These are phyloP conservation scores for Xanthoconium stramineum DNA, from an alignment of 768 basidiomycete genomes.

Conservation along the genomic window DNA sequence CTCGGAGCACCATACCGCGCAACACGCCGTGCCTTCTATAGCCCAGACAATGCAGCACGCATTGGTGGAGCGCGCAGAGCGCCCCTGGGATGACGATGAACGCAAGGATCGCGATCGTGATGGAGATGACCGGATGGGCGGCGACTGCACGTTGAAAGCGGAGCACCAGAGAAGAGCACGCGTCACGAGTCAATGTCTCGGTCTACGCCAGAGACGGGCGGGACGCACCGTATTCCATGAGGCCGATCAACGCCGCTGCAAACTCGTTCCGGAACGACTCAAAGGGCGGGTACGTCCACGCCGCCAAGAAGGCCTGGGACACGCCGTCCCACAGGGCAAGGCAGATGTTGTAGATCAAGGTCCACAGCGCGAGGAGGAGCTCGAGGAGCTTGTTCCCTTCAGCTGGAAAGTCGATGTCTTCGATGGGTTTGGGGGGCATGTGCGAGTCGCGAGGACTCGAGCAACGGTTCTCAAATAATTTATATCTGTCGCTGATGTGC, in stretches of 20 bases:
- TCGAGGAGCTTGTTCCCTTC: conserved; percentile 11
- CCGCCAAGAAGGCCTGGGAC: not conserved
- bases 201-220: not conserved
- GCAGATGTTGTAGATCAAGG: conserved; percentile 3
- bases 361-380: conserved; percentile 9
- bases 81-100: conserved; percentile 5
- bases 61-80: not conserved
- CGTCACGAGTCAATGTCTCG: not conserved
- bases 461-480: conserved; percentile 84
- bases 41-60: not conserved
- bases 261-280: conserved; percentile 20
- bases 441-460: conserved; percentile 67
- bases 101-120: conserved; percentile 9
- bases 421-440: conserved; percentile 15
- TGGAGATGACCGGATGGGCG: conserved; percentile 12
- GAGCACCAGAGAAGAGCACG: too few species aligned
- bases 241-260: conserved; percentile 2
- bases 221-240: conserved; percentile 14
- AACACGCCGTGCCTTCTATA: not conserved
- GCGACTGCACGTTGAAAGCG: not conserved
- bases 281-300: conserved; percentile 23
- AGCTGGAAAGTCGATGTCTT: conserved; percentile 17
- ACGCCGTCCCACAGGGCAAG: conserved; percentile 3
- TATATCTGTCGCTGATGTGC: conserved; percentile 86
- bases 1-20: conserved; percentile 7